A percentile compares a stretch with the other conserved stretches of the same genome.
Conservation (phyloP, 129 eudicot genomes). For the Pittosporum tobira region DNA sequence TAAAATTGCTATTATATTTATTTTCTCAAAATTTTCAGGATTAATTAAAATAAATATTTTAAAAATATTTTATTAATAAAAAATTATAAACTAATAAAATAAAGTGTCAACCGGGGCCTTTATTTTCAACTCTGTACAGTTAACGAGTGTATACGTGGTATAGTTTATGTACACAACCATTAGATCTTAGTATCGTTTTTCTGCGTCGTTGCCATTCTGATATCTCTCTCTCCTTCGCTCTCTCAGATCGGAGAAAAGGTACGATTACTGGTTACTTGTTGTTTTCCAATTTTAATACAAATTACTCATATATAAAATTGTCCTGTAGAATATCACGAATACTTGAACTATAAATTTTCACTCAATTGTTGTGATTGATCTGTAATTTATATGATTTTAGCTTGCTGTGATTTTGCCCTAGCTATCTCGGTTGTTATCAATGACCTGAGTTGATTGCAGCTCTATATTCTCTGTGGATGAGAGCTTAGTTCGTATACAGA, state of each 20-base stretch:
- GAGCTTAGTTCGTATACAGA: neutral
- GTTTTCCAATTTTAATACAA: neutral
- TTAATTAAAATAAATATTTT: too few relatives aligned
- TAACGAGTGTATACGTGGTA: too few relatives aligned
- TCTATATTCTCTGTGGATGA: neutral
- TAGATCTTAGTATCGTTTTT: neutral
- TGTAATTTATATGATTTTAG: neutral
- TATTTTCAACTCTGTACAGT: too few relatives aligned
- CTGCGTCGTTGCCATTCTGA: neutral
- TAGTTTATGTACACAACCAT: neutral
- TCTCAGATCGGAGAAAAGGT: slow-evolving; percentile 9
- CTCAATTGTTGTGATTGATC: neutral
- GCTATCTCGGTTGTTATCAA: neutral
- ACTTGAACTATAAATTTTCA: neutral
- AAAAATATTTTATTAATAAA: too few relatives aligned
- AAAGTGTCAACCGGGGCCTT: too few relatives aligned
- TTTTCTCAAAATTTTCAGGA: too few relatives aligned
- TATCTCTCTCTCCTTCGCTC: neutral
- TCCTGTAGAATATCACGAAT: too few relatives aligned
- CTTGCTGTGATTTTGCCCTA: neutral
- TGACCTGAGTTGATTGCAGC: neutral
- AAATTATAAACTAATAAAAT: too few relatives aligned
- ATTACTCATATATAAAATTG: neutral
- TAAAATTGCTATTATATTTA: too few relatives aligned
- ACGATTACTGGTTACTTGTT: neutral